A percentile compares a stretch with the other conserved stretches of the same genome.
Conservation (phyloP, 345 rosid genomes). For the Theobroma cacao region DNA sequence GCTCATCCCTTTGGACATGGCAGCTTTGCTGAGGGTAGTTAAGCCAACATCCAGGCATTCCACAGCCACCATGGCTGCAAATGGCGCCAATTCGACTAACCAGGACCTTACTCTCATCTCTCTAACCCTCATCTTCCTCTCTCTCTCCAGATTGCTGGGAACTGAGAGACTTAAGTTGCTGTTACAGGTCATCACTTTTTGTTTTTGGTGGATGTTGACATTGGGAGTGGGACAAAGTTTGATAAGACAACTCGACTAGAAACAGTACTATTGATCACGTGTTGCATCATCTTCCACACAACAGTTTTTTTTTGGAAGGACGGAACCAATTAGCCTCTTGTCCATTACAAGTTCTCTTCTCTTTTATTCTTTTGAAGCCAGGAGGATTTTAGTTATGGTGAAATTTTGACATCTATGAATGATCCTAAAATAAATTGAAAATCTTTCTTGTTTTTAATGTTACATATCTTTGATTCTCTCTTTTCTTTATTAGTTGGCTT, state of each 20-base stretch:
- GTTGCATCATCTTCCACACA: no score
- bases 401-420: no score
- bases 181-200: not conserved
- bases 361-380: no score
- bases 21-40: constrained; percentile 43
- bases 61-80: constrained; percentile 42
- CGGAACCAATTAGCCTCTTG: no score
- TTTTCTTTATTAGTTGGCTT: no score
- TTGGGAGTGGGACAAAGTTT: not conserved
- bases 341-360: no score
- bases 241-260: not conserved
- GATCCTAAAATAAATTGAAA: no score
- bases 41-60: constrained; percentile 38
- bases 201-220: not conserved
- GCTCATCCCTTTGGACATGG: constrained; percentile 47
- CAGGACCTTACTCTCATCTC: constrained; percentile 21
- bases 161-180: not conserved
- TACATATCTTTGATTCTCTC: no score
- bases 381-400: no score
- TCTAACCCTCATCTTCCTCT: not conserved
- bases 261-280: no score
- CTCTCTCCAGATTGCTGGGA: not conserved
- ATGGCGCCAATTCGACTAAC: constrained; percentile 23
- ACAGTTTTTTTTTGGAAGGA: no score
- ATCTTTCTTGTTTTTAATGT: no score